Conservation (phyloP, 495 filamentous ascomycete genomes). For the Talaromyces borbonicus region DNA sequence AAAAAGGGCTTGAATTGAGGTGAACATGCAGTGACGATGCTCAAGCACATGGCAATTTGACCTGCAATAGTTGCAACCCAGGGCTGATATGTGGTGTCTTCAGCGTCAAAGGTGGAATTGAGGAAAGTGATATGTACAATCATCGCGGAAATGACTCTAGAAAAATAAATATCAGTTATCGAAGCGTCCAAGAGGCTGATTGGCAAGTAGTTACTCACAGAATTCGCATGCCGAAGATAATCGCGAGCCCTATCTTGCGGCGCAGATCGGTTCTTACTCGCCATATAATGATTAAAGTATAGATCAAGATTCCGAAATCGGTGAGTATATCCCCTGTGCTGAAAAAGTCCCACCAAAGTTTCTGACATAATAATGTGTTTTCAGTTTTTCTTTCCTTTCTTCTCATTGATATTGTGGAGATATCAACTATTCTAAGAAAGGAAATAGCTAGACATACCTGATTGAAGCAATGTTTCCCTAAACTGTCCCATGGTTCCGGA, state of each 20-base stretch:
- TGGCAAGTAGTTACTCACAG: conserved; percentile 20
- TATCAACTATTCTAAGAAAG: not conserved
- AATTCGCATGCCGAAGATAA: conserved; percentile 25
- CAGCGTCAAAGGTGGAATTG: conserved; percentile 8
- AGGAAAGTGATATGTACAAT: conserved; percentile 24
- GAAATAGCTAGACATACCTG: conserved; percentile 15
- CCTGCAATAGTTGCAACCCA: conserved; percentile 24
- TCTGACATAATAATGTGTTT: conserved; percentile 14
- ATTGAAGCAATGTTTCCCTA: conserved; percentile 25
- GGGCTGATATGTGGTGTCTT: conserved; percentile 16
- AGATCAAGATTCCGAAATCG: conserved; percentile 26
- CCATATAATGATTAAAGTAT: conserved; percentile 28
- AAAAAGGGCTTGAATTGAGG: conserved; percentile 40
- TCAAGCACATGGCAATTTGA: conserved; percentile 27
- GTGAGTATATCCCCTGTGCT: conserved; percentile 32
- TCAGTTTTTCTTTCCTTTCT: not conserved
- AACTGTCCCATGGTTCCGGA: conserved; percentile 28
- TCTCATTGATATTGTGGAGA: not conserved
- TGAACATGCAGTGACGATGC: conserved; percentile 33
- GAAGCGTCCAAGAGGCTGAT: too few species aligned
- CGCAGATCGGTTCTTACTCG: conserved; percentile 22
- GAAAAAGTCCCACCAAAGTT: conserved; percentile 31
- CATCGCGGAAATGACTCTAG: conserved; percentile 23
- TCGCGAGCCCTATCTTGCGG: conserved; percentile 20
- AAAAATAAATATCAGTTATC: not conserved